Evolutionary conservation across 495 filamentous ascomycete genomes (phyloP), one percentile per base, ranked within the genome.

Genomic region (Penicilliopsis zonata): DNA sequence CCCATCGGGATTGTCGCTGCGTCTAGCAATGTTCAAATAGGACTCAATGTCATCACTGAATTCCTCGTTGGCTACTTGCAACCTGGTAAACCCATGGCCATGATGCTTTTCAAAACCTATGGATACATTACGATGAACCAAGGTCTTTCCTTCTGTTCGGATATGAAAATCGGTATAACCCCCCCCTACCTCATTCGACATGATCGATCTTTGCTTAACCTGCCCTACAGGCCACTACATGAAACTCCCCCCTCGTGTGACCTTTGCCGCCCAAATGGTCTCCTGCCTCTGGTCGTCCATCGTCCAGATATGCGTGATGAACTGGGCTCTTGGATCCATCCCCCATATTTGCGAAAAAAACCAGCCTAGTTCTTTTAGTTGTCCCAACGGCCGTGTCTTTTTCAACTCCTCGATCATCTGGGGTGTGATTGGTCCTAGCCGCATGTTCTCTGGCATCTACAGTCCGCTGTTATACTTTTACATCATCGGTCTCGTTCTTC

Each of bases 11-110:
- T 69, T 18, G 60, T 69, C 43, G 73, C 79, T 40, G 78, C 77
- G 1, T 70, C 72, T 40, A 78, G 78, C 33, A 78, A 76, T 16
- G 55, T 63, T 40, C n/a, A n/a, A n/a, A n/a, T n/a, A n/a, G n/a
- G n/a, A n/a, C 48, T 80, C 16, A 81, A 81, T 34, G 61, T 82
- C 13, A 49, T 82, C 28, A 80, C 78, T 3, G 78, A 82, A 51
- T 82, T 82, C 37, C 59, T 85, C 30, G 75, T 67, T n/a, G 75
- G 75, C 1, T 64, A 61, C 28, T 41, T 61, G 35, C 54, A 60
- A 32, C 69, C 69, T 1, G 75, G 75, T 5, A 51, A 50, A 3
- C 74, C 38, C 18, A 43, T 62, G 8, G 60, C 54, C 2, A 59
- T 57, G 10, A 61, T 64, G 57, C 45, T 55, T 15, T 78, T 78